Percentiles rank a stretch among this genome's conserved stretches.
These are phyloP conservation scores for Trichophyton rubrum DNA, from an alignment of 2,329 filamentous ascomycete species.

Conservation along the genomic window DNA sequence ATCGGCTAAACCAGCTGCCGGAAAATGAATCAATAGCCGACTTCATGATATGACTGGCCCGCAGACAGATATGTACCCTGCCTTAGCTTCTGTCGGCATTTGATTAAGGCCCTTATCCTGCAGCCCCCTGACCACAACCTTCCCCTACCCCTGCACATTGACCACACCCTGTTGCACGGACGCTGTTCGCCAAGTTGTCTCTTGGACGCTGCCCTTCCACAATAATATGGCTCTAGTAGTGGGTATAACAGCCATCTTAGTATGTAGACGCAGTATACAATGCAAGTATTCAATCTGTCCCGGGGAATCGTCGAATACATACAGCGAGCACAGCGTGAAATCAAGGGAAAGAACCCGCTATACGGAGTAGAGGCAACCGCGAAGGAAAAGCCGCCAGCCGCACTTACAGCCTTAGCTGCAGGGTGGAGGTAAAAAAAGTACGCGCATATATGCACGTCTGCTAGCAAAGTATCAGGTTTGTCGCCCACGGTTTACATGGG, in stretches of 20 bases:
- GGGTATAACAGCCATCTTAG: neutral
- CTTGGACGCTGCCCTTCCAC: neutral
- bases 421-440: neutral
- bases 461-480: neutral
- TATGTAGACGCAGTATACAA: no score
- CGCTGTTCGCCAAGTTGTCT: neutral
- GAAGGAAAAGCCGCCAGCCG: neutral
- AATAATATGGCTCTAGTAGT: neutral
- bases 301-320: neutral
- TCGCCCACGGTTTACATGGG: neutral
- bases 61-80: neutral
- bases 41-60: neutral
- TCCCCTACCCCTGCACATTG: neutral
- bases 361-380: neutral
- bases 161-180: constrained; percentile 4
- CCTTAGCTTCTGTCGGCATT: neutral
- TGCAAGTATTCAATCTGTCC: neutral
- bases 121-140: constrained; percentile 2
- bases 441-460: neutral
- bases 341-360: neutral
- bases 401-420: constrained; percentile 1
- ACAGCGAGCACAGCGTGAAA: neutral
- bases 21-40: constrained; percentile 4
- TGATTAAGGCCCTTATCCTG: neutral
- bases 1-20: neutral